A percentile compares a stretch with the other conserved stretches of the same genome.
Evolutionary conservation across 2,329 filamentous ascomycete species (phyloP).

Genomic region (Aureobasidium sp.): DNA sequence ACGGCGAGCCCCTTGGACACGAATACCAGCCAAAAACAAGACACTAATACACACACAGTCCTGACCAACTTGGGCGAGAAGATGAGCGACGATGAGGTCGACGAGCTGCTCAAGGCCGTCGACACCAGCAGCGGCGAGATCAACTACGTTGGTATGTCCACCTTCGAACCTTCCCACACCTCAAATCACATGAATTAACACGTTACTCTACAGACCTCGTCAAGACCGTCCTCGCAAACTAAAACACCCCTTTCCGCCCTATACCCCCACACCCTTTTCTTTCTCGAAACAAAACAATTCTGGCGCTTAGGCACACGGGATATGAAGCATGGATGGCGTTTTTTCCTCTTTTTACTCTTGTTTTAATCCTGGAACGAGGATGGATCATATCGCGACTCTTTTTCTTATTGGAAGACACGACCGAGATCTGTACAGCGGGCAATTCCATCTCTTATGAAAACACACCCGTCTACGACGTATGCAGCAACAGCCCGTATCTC

Average conservation of each 20-base stretch:
- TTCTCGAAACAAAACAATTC: conserved; percentile 7
- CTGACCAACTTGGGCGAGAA: conserved; percentile 97
- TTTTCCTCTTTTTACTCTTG: not conserved
- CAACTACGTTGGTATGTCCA: conserved; percentile 77
- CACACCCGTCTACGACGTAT: not conserved
- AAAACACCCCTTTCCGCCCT: conserved; percentile 4
- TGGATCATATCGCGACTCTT: not conserved
- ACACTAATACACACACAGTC: conserved; percentile 38
- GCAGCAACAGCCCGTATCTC: not conserved
- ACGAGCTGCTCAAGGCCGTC: conserved; percentile 96
- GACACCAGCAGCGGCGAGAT: conserved; percentile 94
- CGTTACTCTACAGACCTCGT: conserved; percentile 25
- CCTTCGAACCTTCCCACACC: not conserved
- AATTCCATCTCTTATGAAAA: not conserved
- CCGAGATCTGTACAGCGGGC: conserved; percentile 6
- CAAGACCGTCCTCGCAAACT: conserved; percentile 33
- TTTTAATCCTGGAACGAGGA: conserved; percentile 6
- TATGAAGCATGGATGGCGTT: conserved; percentile 13
- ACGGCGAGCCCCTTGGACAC: conserved; percentile 18
- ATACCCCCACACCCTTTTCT: not conserved
- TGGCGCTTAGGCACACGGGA: conserved; percentile 3
- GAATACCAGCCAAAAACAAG: not conserved
- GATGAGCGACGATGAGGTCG: conserved; percentile 98
- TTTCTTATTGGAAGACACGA: not conserved
- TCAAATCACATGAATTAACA: not conserved